A percentile compares a stretch with the other conserved stretches of the same genome.
phyloP scores from a whole-genome alignment of 2,329 filamentous ascomycete genomes.

The Curvularia sp. region DNA sequence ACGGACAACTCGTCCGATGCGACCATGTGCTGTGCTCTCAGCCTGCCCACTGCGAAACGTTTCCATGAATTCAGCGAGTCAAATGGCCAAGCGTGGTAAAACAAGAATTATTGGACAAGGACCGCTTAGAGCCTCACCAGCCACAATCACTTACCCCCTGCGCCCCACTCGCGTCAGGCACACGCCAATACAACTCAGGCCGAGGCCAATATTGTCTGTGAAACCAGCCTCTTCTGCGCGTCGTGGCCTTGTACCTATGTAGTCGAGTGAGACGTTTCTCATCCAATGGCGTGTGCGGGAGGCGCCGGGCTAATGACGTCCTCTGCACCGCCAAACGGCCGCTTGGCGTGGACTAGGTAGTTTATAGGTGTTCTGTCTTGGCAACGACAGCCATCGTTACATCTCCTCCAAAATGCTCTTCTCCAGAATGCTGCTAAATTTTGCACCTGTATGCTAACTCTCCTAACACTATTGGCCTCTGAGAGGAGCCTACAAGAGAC shows the following conservation, averaged over 20 bases:
- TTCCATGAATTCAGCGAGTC: not conserved
- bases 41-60: not conserved
- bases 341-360: not conserved
- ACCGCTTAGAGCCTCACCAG: not conserved
- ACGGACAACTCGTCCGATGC: not conserved
- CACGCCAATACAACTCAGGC: not conserved
- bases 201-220: not conserved
- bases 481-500: no score
- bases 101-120: not conserved
- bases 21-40: not conserved
- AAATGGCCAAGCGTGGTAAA: not conserved
- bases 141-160: not conserved
- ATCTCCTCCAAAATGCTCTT: no score
- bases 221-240: not conserved
- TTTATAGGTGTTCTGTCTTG: no score
- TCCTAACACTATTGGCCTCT: no score
- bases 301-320: not conserved
- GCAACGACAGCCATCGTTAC: no score
- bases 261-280: not conserved
- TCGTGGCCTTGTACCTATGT: not conserved
- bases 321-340: not conserved
- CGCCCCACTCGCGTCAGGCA: not conserved
- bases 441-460: no score
- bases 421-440: no score
- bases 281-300: not conserved